phyloP scores from a whole-genome alignment of 2,329 filamentous ascomycete genomes.

The Microcyclospora tardicrescens region DNA sequence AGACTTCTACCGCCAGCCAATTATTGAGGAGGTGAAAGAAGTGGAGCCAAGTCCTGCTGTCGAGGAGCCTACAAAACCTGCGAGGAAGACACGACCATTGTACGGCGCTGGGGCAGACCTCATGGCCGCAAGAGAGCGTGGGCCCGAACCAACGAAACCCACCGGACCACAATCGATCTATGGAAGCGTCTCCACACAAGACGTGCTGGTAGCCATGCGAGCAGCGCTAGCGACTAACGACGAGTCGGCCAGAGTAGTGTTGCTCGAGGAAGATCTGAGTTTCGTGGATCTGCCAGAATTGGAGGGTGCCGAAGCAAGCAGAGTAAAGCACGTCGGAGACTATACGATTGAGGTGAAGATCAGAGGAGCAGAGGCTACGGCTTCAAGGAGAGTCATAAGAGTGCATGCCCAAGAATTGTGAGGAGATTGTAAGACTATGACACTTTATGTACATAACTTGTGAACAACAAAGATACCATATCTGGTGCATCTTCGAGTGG shows the following conservation, averaged over 20 bases:
- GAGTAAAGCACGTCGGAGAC: conserved; percentile 41
- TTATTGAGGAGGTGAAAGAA: conserved; percentile 24
- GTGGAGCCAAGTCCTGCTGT: conserved; percentile 3
- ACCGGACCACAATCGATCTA: conserved; percentile 29
- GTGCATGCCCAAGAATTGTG: too few relatives aligned
- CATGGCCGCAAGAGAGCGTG: conserved; percentile 15
- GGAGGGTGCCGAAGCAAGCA: conserved; percentile 24
- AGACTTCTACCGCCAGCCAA: conserved; percentile 35
- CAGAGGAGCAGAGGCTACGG: conserved; percentile 25
- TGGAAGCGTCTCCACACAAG: conserved; percentile 42
- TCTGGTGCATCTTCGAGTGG: too few relatives aligned
- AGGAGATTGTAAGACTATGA: too few relatives aligned
- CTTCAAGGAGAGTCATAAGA: too few relatives aligned
- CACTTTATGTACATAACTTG: too few relatives aligned
- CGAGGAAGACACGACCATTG: neutral
- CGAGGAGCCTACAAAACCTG: conserved; percentile 6
- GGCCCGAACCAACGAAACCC: conserved; percentile 6
- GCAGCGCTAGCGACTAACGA: conserved; percentile 38
- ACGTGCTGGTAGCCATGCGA: conserved; percentile 38
- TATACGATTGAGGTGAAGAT: conserved; percentile 40
- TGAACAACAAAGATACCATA: too few relatives aligned
- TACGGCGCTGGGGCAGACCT: conserved; percentile 18
- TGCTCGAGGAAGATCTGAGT: conserved; percentile 37
- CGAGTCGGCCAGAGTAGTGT: conserved; percentile 37
- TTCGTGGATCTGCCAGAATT: conserved; percentile 31